Evolutionary conservation across 331 rosid species (phyloP), one percentile per base, ranked within the genome.

Genomic region (Stylosanthes scabra): DNA sequence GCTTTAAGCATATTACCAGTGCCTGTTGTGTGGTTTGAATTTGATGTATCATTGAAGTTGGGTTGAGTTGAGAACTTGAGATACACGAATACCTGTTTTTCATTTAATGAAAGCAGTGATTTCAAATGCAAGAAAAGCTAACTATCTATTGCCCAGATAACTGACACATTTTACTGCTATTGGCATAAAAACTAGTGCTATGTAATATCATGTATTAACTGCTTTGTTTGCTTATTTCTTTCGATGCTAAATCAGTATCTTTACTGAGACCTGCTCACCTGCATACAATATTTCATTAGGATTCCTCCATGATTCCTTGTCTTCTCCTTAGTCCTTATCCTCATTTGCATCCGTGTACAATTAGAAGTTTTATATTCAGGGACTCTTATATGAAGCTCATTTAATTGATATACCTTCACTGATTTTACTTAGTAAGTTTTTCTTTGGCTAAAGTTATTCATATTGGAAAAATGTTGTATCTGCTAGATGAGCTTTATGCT

Each of bases 401-500:
- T 44, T 34, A 56, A 71, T 56, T 2, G 49, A 12, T 39, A 11
- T 28, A 49, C 50, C 50, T 40, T n/a, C 10, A 66, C 25, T 50
- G 57, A 8, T 29, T 11, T 40, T 51, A 50, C 51, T 50, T 10
- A 2, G n/a, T 10, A 25, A 65, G 20, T 39, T 14, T 27, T 20
- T 42, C 46, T 74, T 59, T 31, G 11, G 61, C 72, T 28, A 44
- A 31, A 52, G 45, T 56, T 58, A 57, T 59, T 31, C 39, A 31
- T 31, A 8, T 51, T 28, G 37, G 5, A 66, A 40, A 66, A 15
- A 39, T 58, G 25, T 68, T 61, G 70, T 37, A 9, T 47, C 10
- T 49, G 71, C 57, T 59, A 16, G 58, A 56, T 57, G 56, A 63
- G 74, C 59, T 50, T 15, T 63, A 8, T 47, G 78, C 76, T 78